phyloP scores from a whole-genome alignment of 176 grass and related monocot species.

The Musa beccarii region DNA sequence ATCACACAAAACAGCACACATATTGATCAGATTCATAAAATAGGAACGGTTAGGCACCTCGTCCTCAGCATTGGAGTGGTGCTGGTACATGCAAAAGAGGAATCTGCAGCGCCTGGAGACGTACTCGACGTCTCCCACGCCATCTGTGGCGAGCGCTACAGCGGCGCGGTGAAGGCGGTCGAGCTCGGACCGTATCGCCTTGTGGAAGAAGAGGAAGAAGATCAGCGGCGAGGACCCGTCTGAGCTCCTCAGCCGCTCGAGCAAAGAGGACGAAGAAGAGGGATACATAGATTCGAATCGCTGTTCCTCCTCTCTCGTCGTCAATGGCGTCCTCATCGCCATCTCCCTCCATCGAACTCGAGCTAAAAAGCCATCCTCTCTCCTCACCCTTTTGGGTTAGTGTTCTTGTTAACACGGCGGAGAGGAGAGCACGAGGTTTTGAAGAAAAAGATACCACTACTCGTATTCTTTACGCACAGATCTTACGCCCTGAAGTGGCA shows the following conservation, averaged over 20 bases:
- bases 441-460: not conserved
- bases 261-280: not conserved
- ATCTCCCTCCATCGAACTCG: not conserved
- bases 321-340: not conserved
- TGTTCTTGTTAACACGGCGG: not conserved
- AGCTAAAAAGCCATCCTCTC: not conserved
- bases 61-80: conserved; percentile 83
- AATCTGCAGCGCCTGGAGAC: conserved; percentile 42
- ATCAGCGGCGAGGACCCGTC: conserved; percentile 37
- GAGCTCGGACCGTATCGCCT: conserved; percentile 80
- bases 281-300: not conserved
- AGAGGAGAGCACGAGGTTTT: not conserved
- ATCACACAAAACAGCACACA: not conserved
- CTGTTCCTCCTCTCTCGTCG: not conserved
- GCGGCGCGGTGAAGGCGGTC: conserved; percentile 51
- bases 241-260: not conserved
- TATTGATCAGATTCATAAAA: not conserved
- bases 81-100: conserved; percentile 61
- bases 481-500: not conserved
- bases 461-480: not conserved
- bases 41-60: conserved; percentile 27
- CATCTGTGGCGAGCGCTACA: conserved; percentile 40
- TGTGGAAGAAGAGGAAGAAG: conserved; percentile 87
- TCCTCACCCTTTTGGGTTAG: not conserved
- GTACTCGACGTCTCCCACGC: conserved; percentile 16